A percentile compares a stretch with the other conserved stretches of the same genome.
Conservation (phyloP, 2,329 filamentous ascomycete species). For the Pyricularia pennisetigena region DNA sequence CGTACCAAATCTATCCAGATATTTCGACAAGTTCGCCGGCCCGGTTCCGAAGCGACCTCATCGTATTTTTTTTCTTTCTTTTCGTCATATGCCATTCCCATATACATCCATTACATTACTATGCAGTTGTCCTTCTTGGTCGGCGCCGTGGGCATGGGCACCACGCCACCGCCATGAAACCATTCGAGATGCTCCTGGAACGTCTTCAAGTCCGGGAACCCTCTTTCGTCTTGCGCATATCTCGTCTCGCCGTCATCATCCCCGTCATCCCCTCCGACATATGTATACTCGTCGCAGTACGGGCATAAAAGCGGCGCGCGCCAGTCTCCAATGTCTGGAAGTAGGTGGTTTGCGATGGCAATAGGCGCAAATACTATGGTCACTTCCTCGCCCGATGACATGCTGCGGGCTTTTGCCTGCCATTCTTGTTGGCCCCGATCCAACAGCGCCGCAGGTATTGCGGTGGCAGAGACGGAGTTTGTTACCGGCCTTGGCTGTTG, state of each 20-base stretch:
- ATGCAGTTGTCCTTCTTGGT: conserved; percentile 27
- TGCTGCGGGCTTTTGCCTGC: conserved; percentile 37
- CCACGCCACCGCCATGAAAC: conserved; percentile 35
- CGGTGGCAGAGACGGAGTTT: conserved; percentile 5
- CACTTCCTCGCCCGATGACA: conserved; percentile 33
- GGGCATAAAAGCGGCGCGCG: conserved; percentile 41
- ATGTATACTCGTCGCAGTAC: conserved; percentile 44
- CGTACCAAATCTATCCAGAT: neutral
- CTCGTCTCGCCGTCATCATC: conserved; percentile 40
- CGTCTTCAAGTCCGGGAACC: conserved; percentile 35
- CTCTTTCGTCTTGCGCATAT: conserved; percentile 35
- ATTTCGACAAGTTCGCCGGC: neutral
- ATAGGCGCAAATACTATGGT: conserved; percentile 45
- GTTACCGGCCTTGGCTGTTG: conserved; percentile 11
- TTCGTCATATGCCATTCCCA: neutral
- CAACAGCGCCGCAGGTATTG: conserved; percentile 2
- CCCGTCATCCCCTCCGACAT: conserved; percentile 32
- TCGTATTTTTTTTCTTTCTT: neutral
- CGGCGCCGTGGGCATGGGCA: conserved; percentile 25
- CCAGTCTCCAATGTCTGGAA: conserved; percentile 40
- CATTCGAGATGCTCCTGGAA: conserved; percentile 48
- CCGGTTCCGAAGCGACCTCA: neutral
- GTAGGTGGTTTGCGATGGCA: conserved; percentile 47
- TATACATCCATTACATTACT: conserved; percentile 10
- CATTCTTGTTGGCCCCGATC: conserved; percentile 30